Base-by-base conservation (phyloP, 169 alveolate genomes). In the Eimeria sp. region DNA sequence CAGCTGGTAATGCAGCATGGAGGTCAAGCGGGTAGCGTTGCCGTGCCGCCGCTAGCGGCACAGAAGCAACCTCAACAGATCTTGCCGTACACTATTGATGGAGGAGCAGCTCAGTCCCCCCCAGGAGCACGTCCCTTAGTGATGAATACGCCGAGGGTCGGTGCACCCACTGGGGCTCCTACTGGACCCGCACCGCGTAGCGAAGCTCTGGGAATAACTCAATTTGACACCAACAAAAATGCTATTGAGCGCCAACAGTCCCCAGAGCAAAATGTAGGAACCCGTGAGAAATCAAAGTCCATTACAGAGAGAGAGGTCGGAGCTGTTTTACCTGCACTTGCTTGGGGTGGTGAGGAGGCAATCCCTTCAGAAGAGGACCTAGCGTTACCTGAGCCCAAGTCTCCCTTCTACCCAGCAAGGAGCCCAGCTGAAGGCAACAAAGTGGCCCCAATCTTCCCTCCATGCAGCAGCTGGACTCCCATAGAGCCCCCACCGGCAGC, bases 241-340 rank as follows among this genome's bases (percentile, higher is more conserved):
- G 34, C 54, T 27, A 25, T 34, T 10, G 43, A 84, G 22, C 92
- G 92, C 58, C 92, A 57, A 34, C 54, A 34, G 18, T 13, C 57
- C 25, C 61, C 65, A 20, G 94, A 61, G 27, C 63, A 72, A 22
- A n/a, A 22, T 65, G 20, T 9, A 43, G 94, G 83, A 65, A 22
- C 67, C 51, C 57, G 94, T 34, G 94, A 87, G 65, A 87, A 87
- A 51, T 87, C 94, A 54, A 87, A 87, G 34, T 87, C 94, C 47
- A 87, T 87, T 54, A 87, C 94, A 65, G 94, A 87, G 82, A 63
- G 94, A 34, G 94, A 87, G 57, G 83, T 87, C 45, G 94, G 94
- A 30, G 20, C 94, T 43, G 94, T 87, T 25, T 57, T 63, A 43
- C 94, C 94, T 10, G 94, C 94, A 25, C 82, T 87, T 14, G 94